Evolutionary conservation across 345 rosid genomes (phyloP), one percentile per base, ranked within the genome.

Genomic region (Alliaria petiolata): DNA sequence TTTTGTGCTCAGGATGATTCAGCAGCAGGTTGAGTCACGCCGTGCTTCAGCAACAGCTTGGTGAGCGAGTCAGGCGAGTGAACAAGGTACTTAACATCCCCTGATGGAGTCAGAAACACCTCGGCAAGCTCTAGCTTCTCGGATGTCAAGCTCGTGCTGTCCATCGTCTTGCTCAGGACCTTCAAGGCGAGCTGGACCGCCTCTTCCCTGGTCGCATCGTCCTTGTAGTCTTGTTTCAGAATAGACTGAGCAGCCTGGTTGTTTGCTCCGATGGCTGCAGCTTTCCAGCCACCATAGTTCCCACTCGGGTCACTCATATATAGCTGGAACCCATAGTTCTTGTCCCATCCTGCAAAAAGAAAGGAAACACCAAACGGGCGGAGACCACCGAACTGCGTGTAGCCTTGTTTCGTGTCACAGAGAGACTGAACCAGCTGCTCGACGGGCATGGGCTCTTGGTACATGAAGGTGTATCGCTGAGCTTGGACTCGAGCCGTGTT

Each of bases 171-270:
- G 78, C 90, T 91, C 49, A 93, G 87, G 28, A 93, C 98, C 87
- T 91, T 93, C 65, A 93, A 75, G 0, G 97, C 96, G 1, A 93
- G 93, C 79, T 89, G 83, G 22, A 93, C 95, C 0, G 97, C 98
- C 51, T 91, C 98, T 47, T 91, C 98, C 69, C 98, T 85, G 1
- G 85, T 75, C 54, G 91, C 87, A 26, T 91, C 95, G 22, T 91
- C 97, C 80, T 91, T 93, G 76, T 93, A 93, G 67, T 93, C 97
- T 78, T 93, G 97, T 80, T 91, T 93, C 62, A 93, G 88, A 81
- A 93, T 91, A 4, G 98, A 93, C 74, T 93, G 97, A n/a, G 97
- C 98, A 0, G 98, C 96, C 67, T 89, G 97, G 82, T 93, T 89
- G 83, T 93, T 93, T 12, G 97, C 98, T 47, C 98, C 98, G 15